Percentiles rank a stretch among this genome's conserved stretches.
phyloP scores from a whole-genome alignment of 225 moss, liverwort and hornwort species.

The Lunularia cruciata region DNA sequence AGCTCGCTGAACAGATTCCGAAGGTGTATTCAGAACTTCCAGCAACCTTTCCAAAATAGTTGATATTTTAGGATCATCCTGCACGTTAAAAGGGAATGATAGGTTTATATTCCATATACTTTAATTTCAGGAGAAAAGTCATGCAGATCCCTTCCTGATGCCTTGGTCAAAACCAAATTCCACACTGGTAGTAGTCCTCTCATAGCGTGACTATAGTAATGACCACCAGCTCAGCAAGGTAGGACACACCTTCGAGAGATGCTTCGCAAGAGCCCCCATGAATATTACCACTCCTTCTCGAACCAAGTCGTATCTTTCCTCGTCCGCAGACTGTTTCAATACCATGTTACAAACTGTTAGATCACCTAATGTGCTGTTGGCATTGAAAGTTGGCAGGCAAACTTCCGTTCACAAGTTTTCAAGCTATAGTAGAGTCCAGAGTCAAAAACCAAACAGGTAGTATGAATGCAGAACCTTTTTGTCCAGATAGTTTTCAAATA shows the following conservation, averaged over 20 bases:
- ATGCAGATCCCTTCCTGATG: too few relatives aligned
- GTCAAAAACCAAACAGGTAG: not conserved
- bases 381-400: not conserved
- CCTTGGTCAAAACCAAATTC: not conserved
- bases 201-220: not conserved
- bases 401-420: not conserved
- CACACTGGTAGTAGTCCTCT: too few relatives aligned
- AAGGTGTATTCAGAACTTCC: slow-evolving; percentile 96
- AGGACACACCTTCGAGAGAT: slow-evolving; percentile 65
- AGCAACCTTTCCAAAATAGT: slow-evolving; percentile 73
- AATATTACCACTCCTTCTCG: slow-evolving; percentile 98
- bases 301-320: slow-evolving; percentile 90
- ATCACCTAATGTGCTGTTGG: not conserved
- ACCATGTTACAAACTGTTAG: not conserved
- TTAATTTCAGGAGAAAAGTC: not conserved
- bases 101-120: not conserved
- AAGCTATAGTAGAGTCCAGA: not conserved
- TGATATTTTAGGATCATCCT: slow-evolving; percentile 79
- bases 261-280: slow-evolving; percentile 95
- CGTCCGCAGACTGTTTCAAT: slow-evolving; percentile 71
- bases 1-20: slow-evolving; percentile 96
- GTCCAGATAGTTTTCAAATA: slow-evolving; percentile 91
- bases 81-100: slow-evolving; percentile 3
- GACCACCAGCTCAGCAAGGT: not conserved
- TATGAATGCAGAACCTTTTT: slow-evolving; percentile 61